Base-by-base conservation (phyloP, 176 grass and related monocot genomes). In the Raddia distichophylla region DNA sequence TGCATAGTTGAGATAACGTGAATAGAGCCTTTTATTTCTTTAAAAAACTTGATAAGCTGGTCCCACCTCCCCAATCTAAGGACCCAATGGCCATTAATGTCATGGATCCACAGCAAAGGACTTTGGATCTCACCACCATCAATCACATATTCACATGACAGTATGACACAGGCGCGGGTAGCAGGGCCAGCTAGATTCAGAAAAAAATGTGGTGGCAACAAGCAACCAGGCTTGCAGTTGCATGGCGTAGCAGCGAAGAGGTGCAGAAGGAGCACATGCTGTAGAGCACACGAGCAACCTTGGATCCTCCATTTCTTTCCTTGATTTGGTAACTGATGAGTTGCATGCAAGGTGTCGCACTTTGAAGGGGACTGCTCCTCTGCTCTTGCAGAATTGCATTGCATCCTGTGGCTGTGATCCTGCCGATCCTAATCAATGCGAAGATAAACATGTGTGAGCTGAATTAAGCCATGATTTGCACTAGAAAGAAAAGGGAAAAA, bases 41-140 rank as follows among this genome's bases (percentile, higher is more conserved):
- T 27, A 12, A 12, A 12, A 14, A 60, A 27, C 2, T 22, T 34
- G 6, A 64, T 12, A 64, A 64, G 0, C 27, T 12, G 4, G 16
- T 19, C 65, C 78, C 43, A 71, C 22, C 60, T 18, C 32, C 50
- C 19, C 11, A 5, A 64, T 71, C 10, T 0, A 66, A 56, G 50
- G 50, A 2, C 64, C 49, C 17, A 27, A 12, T 44, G 46, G 18
- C 59, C 33, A 66, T 64, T 35, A 48, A 75, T 56, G 71, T 83
- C 71, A 83, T 66, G 71, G 14, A 58, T 71, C 81, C 32, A 46
- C 49, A 48, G 67, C 37, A 55, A 47, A 75, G 60, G 32, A 3
- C 15, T 75, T 47, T 58, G 81, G 47, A 75, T 58, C 44, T 64
- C 80, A 74, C 5, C 48, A 43, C 60, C 34, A 64, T 19, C 46